Conservation (phyloP, 371 early-diverging fungal species). For the Actinomortierella wolfii region DNA sequence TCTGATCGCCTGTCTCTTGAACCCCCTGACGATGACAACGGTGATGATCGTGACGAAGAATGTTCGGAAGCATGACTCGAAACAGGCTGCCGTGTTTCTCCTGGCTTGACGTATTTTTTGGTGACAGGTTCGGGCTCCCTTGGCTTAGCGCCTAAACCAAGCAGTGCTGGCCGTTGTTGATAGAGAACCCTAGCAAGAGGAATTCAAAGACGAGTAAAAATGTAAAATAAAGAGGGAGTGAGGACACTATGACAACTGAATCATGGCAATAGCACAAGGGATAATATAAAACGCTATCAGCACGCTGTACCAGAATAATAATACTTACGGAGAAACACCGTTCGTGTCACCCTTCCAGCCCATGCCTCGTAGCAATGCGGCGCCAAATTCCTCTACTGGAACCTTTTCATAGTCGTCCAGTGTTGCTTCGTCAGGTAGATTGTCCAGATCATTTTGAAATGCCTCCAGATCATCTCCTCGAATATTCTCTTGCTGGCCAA, state of each 20-base stretch:
- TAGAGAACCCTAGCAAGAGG: constrained; percentile 31
- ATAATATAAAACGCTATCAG: not conserved
- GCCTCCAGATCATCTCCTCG: constrained; percentile 52
- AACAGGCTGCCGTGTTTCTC: constrained; percentile 26
- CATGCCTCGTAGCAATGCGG: constrained; percentile 88
- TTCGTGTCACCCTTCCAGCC: constrained; percentile 80
- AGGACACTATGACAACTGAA: not conserved
- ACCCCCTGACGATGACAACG: not conserved
- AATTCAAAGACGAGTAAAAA: constrained; percentile 48
- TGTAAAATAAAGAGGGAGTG: not conserved
- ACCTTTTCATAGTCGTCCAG: constrained; percentile 84
- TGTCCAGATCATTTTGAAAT: constrained; percentile 54
- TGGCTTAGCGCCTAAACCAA: constrained; percentile 80
- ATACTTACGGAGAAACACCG: constrained; percentile 35
- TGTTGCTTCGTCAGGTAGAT: constrained; percentile 64
- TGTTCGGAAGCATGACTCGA: constrained; percentile 16
- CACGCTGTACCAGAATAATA: not conserved
- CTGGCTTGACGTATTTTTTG: constrained; percentile 41
- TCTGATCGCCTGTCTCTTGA: constrained; percentile 2
- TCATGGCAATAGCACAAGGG: not conserved
- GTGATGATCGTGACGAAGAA: constrained; percentile 4
- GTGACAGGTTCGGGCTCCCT: constrained; percentile 48
- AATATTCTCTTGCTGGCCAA: constrained; percentile 43
- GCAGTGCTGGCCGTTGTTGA: constrained; percentile 69
- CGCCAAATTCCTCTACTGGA: constrained; percentile 91